Evolutionary conservation across 2,329 filamentous ascomycete genomes (phyloP), one percentile per base, ranked within the genome.

Genomic region (Metarhizium robertsii): DNA sequence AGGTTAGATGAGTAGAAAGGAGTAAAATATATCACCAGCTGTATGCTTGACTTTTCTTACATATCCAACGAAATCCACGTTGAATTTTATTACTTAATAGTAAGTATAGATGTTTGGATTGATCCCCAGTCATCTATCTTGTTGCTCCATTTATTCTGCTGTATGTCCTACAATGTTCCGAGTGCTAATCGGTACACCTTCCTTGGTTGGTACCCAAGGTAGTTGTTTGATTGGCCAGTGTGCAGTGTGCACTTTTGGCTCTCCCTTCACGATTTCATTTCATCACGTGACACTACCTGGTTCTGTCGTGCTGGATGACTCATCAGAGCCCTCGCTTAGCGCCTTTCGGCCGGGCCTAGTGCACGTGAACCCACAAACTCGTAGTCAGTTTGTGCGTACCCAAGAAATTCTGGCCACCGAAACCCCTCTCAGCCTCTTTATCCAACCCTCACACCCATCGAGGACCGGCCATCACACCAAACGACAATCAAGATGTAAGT

Each of bases 401-500:
- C 60, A 63, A 71, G 69, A 73, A 73, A 70, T 72, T 73, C 66
- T 71, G 64, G 65, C 63, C 63, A 65, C 62, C 58, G 60, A 70
- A 69, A 70, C 67, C 71, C 72, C 70, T 70, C 68, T 69, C 64
- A 65, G 65, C 66, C 64, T 53, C 54, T 56, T 67, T 69, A 65
- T 70, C 64, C 64, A 65, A 61, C 57, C 61, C 59, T 61, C 63
- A 64, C 66, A 67, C 63, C 65, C 63, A 70, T 66, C 67, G 69
- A 73, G 68, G 70, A 71, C 65, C 69, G 66, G 65, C 72, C 72
- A 72, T 73, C 67, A 69, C 67, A 62, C 66, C 63, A 67, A 70
- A 66, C 66, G 67, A 70, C 64, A 73, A 67, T 71, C 69, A 74
- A 74, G 72, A 74, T 74, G 72, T 74, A 68, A 74, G 72, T 73